phyloP scores from a whole-genome alignment of 2,329 filamentous ascomycete species.

The Triangularia verruculosa region DNA sequence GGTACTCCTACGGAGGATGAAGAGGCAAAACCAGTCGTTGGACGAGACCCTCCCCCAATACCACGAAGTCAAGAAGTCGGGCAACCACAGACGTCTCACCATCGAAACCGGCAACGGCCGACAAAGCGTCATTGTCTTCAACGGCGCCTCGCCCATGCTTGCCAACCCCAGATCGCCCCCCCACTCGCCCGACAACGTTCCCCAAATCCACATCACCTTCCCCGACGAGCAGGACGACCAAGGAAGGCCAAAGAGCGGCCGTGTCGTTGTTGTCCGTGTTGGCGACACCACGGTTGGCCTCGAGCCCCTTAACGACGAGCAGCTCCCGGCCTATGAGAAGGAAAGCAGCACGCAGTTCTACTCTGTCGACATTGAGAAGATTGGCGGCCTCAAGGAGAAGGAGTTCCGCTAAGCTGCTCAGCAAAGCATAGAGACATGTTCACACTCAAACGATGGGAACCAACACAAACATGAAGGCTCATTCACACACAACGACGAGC shows the following conservation, averaged over 20 bases:
- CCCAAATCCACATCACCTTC: slow-evolving; percentile 97
- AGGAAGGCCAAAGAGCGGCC: slow-evolving; percentile 77
- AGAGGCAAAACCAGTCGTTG: slow-evolving; percentile 44
- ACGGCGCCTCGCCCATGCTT: slow-evolving; percentile 72
- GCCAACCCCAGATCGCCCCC: slow-evolving; percentile 73
- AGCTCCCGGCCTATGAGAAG: slow-evolving; percentile 85
- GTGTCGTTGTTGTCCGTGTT: slow-evolving; percentile 87
- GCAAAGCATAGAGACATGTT: not conserved
- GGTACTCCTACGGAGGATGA: slow-evolving; percentile 67
- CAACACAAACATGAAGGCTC: not conserved
- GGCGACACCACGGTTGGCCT: slow-evolving; percentile 85
- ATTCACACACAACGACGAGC: slow-evolving; percentile 5
- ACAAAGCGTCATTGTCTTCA: slow-evolving; percentile 72
- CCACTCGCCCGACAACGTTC: slow-evolving; percentile 75
- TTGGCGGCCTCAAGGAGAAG: slow-evolving; percentile 94
- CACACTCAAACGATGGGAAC: not conserved
- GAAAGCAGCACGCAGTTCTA: slow-evolving; percentile 78
- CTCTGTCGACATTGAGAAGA: slow-evolving; percentile 89
- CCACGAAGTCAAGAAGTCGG: slow-evolving; percentile 46
- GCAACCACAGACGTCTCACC: slow-evolving; percentile 54
- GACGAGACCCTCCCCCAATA: slow-evolving; percentile 66
- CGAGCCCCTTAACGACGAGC: slow-evolving; percentile 77
- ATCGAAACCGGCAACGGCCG: slow-evolving; percentile 57
- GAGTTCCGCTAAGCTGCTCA: slow-evolving; percentile 37
- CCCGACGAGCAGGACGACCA: slow-evolving; percentile 88